phyloP scores from a whole-genome alignment of 306 rosid species.

The Castanopsis chinensis region DNA sequence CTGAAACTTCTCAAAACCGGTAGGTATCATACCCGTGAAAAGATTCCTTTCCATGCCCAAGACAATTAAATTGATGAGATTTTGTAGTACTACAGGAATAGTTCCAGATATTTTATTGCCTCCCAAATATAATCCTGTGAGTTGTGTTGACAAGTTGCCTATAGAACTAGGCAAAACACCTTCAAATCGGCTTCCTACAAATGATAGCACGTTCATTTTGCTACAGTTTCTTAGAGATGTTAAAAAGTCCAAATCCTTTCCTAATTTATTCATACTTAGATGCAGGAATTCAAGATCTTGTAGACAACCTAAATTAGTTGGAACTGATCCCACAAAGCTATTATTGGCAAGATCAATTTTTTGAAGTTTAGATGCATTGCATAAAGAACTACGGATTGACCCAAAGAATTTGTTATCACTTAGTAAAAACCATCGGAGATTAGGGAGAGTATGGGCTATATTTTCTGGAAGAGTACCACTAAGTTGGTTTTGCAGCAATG shows the following conservation, averaged over 20 bases:
- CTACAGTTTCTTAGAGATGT: neutral
- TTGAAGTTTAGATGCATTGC: conserved; percentile 1
- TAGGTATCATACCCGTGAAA: neutral
- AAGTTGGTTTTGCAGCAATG: too few relatives aligned
- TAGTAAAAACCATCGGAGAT: neutral
- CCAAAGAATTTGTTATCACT: neutral
- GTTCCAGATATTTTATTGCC: neutral
- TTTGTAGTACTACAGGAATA: neutral
- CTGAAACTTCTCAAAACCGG: neutral
- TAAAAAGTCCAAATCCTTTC: conserved; percentile 12
- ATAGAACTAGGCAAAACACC: conserved; percentile 5
- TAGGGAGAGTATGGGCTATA: conserved; percentile 1
- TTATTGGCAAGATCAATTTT: neutral
- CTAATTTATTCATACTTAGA: neutral
- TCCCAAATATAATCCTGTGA: neutral
- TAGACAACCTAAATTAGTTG: neutral
- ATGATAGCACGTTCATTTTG: neutral
- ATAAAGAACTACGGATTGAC: neutral
- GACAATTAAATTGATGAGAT: neutral
- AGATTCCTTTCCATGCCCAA: neutral
- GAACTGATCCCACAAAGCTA: conserved; percentile 4
- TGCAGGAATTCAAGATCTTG: neutral
- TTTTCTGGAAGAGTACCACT: neutral
- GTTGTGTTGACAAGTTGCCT: conserved; percentile 4
- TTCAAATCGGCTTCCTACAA: neutral